These are phyloP conservation scores for Hyphochytrium catenoides DNA, from an alignment of 352 stramenopile species.

Conservation along the genomic window DNA sequence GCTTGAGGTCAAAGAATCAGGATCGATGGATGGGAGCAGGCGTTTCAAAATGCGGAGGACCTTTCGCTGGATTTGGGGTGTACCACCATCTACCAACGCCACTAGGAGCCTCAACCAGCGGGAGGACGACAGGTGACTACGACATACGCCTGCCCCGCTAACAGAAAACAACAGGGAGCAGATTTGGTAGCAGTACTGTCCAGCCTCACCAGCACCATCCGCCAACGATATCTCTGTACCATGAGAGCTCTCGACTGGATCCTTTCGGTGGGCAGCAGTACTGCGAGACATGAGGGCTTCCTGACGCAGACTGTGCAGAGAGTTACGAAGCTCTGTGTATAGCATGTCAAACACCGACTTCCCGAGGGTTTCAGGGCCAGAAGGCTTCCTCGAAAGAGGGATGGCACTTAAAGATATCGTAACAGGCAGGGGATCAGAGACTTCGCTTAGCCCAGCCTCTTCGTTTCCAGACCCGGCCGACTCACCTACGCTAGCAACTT, in stretches of 20 bases:
- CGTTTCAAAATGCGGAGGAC: constrained; percentile 52
- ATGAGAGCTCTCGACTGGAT: too few relatives aligned
- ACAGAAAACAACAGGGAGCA: constrained; percentile 60
- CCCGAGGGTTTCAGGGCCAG: constrained; percentile 50
- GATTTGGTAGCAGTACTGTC: constrained; percentile 68
- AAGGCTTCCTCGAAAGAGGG: constrained; percentile 46
- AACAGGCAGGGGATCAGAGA: constrained; percentile 16
- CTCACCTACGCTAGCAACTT: constrained; percentile 51
- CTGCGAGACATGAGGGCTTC: background rate
- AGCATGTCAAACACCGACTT: constrained; percentile 74
- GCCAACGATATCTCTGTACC: constrained; percentile 10
- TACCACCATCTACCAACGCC: constrained; percentile 24
- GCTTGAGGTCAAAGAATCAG: constrained; percentile 23
- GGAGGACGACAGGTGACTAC: constrained; percentile 51
- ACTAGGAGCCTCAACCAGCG: constrained; percentile 52
- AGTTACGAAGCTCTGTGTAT: constrained; percentile 64
- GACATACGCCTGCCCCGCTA: constrained; percentile 44
- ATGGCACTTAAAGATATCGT: too few relatives aligned
- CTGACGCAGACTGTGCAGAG: constrained; percentile 19
- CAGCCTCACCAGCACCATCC: constrained; percentile 17
- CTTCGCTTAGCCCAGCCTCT: constrained; percentile 18
- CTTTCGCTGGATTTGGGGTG: constrained; percentile 34
- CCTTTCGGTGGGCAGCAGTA: background rate
- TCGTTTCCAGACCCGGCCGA: constrained; percentile 21
- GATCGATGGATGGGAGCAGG: constrained; percentile 40